Base-by-base conservation (phyloP, 2,329 filamentous ascomycete species). In the Fusarium fujikuroi region DNA sequence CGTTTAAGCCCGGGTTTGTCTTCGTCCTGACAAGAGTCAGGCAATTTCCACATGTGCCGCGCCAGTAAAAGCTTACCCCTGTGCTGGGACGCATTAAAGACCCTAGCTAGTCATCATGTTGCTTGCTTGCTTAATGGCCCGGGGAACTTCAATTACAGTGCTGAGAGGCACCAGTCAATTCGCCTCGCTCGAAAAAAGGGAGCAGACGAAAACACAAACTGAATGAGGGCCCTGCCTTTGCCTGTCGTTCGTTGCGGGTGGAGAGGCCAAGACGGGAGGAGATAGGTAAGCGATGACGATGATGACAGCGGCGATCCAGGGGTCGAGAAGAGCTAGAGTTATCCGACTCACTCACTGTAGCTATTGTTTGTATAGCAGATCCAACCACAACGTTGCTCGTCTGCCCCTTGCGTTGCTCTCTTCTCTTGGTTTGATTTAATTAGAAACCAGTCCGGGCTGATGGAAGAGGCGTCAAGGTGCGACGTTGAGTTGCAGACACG, bases 291-390 rank as follows among this genome's bases (percentile, higher is more conserved):
- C 69, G 54, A 72, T 72, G 69, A 69, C 69, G 69, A 69, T 72
- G 69, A 72, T 72, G 69, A 72, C 69, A 72, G 68, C 53, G 69
- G 54, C 63, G 47, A 68, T 72, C 68, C 53, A 72, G 69, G 69
- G 69, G 58, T 50, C 28, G 36, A 50, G 36, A 37, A 49, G 28
- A 49, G 25, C 32, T 40, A 62, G 50, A 62, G 42, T 58, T 44
- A 16, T 28, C 18, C 30, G 21, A 23, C 47, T 50, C 21, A 23
- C n/a, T 15, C 30, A 19, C 21, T 32, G 32, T 32, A 32, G 32
- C 4, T 32, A 11, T 10, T 6, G 28, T 32, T 12, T 32, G 32
- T 32, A 32, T 14, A 46, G 37, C n/a, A 57, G 61, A 62, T 70
- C 44, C 50, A 32, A 54, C 47, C 49, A 49, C 32, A 63, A 32